Conservation (phyloP, 179 eudicot genomes). For the Drosera spatulata region DNA sequence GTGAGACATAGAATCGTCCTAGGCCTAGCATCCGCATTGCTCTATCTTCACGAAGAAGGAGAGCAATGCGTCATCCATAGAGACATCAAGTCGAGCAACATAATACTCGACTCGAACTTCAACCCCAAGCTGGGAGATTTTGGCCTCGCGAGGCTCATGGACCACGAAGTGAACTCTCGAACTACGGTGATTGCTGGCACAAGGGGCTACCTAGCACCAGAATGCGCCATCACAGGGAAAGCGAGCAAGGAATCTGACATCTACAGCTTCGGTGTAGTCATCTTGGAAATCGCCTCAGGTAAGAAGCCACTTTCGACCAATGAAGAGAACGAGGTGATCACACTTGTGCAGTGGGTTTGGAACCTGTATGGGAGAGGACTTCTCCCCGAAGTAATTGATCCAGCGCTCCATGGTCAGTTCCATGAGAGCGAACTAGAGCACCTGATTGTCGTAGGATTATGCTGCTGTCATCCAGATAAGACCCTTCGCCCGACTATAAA, state of each 20-base stretch:
- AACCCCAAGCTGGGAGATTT: constrained; percentile 18
- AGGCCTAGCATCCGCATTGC: background rate
- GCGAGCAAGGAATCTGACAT: constrained; percentile 10
- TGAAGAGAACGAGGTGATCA: background rate
- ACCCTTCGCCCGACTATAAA: constrained; percentile 5
- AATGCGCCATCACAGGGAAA: no score
- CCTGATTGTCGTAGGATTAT: constrained; percentile 3
- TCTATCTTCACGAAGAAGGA: constrained; percentile 15
- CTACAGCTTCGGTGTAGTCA: constrained; percentile 11
- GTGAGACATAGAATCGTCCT: constrained; percentile 7
- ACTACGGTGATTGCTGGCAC: constrained; percentile 8
- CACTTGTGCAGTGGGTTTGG: constrained; percentile 12
- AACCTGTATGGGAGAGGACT: background rate
- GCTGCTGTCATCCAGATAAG: constrained; percentile 7
- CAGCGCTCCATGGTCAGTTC: background rate
- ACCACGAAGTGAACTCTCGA: constrained; percentile 3
- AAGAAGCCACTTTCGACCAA: background rate
- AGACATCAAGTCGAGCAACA: constrained; percentile 15
- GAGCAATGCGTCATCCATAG: constrained; percentile 16
- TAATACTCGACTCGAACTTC: constrained; percentile 14
- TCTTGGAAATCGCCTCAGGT: constrained; percentile 10
- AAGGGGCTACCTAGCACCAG: no score
- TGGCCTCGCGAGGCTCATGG: constrained; percentile 10
- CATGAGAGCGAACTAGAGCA: constrained; percentile 1
- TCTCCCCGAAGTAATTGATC: constrained; percentile 5